Conservation (phyloP, 2,329 filamentous ascomycete genomes). For the Ceratocystis huliohia region DNA sequence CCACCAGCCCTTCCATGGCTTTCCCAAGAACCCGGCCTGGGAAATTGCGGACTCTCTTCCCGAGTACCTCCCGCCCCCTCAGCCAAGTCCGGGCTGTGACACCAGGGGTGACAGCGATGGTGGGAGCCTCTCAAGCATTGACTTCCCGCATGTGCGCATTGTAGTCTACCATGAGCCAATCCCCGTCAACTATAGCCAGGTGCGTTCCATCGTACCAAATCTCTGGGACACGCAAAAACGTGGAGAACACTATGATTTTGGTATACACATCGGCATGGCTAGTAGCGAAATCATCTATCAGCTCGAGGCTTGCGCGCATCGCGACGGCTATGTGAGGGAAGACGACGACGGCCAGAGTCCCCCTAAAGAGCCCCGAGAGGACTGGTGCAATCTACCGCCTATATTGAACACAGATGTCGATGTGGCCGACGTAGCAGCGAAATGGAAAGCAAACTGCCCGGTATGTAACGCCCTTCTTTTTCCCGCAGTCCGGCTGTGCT, state of each 20-base stretch:
- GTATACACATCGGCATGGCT: conserved; percentile 73
- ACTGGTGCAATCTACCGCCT: conserved; percentile 42
- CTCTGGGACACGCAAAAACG: conserved; percentile 39
- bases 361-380: conserved; percentile 37
- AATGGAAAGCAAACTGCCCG: conserved; percentile 38
- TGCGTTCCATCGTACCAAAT: conserved; percentile 49
- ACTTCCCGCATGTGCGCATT: conserved; percentile 42
- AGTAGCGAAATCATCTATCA: conserved; percentile 50
- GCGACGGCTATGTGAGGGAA: conserved; percentile 55
- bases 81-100: conserved; percentile 22
- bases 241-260: conserved; percentile 42
- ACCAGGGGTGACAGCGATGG: background rate
- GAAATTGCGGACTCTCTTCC: conserved; percentile 63
- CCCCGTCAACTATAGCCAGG: conserved; percentile 56
- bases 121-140: conserved; percentile 13
- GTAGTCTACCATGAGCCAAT: conserved; percentile 54
- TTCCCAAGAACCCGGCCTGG: conserved; percentile 67
- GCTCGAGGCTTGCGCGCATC: conserved; percentile 56
- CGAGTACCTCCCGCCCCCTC: conserved; percentile 40
- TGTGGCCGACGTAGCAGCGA: conserved; percentile 40
- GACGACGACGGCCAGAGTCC: conserved; percentile 56
- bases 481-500: background rate
- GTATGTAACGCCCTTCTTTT: background rate
- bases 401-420: conserved; percentile 47
- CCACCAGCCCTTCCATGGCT: conserved; percentile 59